Conservation (phyloP, 345 rosid genomes). For the Hibiscus syriacus region DNA sequence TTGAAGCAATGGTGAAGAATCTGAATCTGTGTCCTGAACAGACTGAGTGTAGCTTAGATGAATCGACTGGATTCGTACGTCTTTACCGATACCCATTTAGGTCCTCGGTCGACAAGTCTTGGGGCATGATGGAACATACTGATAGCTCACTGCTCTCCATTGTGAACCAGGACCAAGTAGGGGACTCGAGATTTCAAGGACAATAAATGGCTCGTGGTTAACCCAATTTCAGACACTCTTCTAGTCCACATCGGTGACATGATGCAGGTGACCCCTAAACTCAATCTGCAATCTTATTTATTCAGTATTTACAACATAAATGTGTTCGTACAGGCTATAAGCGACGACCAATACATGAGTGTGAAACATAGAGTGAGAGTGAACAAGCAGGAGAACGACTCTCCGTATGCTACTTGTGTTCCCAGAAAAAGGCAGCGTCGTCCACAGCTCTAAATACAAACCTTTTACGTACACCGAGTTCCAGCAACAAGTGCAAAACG, state of each 20-base stretch:
- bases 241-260: constrained; percentile 73
- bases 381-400: constrained; percentile 34
- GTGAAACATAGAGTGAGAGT: constrained; percentile 58
- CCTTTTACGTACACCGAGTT: constrained; percentile 66
- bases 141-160: constrained; percentile 80
- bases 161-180: constrained; percentile 41
- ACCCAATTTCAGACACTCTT: constrained; percentile 41
- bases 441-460: constrained; percentile 54
- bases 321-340: constrained; percentile 39
- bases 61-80: constrained; percentile 49
- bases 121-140: constrained; percentile 63
- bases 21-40: constrained; percentile 33
- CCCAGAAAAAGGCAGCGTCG: constrained; percentile 43
- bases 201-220: constrained; percentile 46
- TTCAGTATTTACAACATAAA: neutral
- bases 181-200: constrained; percentile 69
- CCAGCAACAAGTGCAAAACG: constrained; percentile 64
- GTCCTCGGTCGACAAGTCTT: neutral
- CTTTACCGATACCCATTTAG: constrained; percentile 51
- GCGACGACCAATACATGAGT: constrained; percentile 58
- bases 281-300: neutral
- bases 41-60: constrained; percentile 29
- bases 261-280: constrained; percentile 55
- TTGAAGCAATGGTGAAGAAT: constrained; percentile 36
- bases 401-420: constrained; percentile 77